Base-by-base conservation (phyloP, 768 basidiomycete species). In the Rhodotorula graminis region DNA sequence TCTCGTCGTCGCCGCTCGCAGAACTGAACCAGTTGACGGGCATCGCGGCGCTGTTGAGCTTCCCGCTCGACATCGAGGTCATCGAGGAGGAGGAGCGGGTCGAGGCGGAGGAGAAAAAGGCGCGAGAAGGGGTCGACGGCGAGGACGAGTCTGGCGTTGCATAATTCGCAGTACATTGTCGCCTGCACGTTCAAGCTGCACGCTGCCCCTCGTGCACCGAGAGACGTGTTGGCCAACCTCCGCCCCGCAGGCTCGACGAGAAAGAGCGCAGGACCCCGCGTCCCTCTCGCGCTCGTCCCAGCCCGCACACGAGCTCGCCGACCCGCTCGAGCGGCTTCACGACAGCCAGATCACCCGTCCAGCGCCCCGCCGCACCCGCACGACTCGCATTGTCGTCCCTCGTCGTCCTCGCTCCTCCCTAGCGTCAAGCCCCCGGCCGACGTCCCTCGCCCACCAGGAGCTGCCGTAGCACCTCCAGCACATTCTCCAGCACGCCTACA, bases 21-120 rank as follows among this genome's bases (percentile, higher is more conserved):
- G 96, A 99, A 80, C 84, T 99, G n/a, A 96, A 97, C 80, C 90
- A 94, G 75, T 80, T 98, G 53, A 94, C 93, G 15, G 96, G 96
- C 2, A 87, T 98, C 31, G 95, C 95, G 31, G 96, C 96, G 2
- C 91, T 99, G 65, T 82, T 99, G 60, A 97, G 92, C 0, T 99
- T 93, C 81, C 96, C 96, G 9, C 83, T 99, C 42, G 96, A 99
- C 79, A 83, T 98, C 14, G 96, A 99, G 81, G 87, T 95, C 3
- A 93, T 97, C 0, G 93, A 97, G 80, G 89, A 88, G 65, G 93
- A 97, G 81, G 94, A 97, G 83, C 84, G 84, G 71, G 90, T 91
- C 52, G 73, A 62, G 33, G 72, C 65, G 42, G n/a, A 58, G 33
- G 57, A 65, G 42, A 25, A 52, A n/a, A 29, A 11, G 31, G 6